Evolutionary conservation across 768 basidiomycete species (phyloP), one percentile per base, ranked within the genome.

Genomic region (Leccinum boreale): DNA sequence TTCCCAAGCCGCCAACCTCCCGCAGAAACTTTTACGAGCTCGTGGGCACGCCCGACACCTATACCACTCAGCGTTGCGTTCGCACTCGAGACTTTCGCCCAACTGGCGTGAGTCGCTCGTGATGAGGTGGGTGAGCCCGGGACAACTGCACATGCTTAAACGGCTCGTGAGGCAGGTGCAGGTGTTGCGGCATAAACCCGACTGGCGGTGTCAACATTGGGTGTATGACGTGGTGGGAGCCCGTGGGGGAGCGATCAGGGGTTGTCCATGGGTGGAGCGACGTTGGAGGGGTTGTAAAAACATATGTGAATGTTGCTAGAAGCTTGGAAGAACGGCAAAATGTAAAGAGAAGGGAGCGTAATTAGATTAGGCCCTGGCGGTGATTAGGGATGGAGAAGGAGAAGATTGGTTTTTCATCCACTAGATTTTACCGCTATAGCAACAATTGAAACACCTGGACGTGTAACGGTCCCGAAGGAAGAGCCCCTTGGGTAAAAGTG

Each of bases 141-240:
- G 55, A 14, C 51, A 59, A 10, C 5, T 70, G 12, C 12, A 15
- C 24, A 15, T 15, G 36, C 62, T 72, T 19, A 67, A 73, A 23
- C 31, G 46, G 5, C 55, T 44, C 42, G 62, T 52, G 17, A 42
- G 44, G 17, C 47, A 58, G 19, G 66, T 65, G n/a, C 54, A 51
- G 29, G 64, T 65, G n/a, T 59, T 58, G 59, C 60, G 71, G 5
- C 52, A 62, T 4, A 50, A 48, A 1, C 23, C 55, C 8, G 63
- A 56, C 3, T 74, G 70, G 72, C 55, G 65, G 53, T 60, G 57
- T 21, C 72, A 72, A 52, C 57, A 63, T 2, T 72, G 72, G 71
- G 67, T 63, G 53, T 61, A 62, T 21, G 70, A 72, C 0, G 64
- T 62, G 4, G 50, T 65, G 47, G 24, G 52, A 5, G 12, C 53